Percentiles rank a stretch among this genome's conserved stretches.
Conservation (phyloP, 495 filamentous ascomycete species). For the Lophiotrema nucula region DNA sequence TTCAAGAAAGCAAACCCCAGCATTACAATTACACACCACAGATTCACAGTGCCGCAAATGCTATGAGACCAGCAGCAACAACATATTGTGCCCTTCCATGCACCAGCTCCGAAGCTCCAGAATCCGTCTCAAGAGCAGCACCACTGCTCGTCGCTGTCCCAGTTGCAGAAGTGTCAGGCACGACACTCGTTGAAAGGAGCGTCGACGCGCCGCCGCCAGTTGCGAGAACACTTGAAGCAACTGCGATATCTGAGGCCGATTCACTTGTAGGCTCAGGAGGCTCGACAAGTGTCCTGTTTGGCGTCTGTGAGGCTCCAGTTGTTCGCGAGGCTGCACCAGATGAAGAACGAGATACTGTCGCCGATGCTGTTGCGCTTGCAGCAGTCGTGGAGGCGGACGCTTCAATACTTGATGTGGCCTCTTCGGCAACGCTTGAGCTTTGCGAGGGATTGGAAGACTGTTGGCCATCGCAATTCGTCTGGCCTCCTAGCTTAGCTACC, state of each 20-base stretch:
- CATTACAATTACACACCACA: too few species aligned
- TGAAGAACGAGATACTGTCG: neutral
- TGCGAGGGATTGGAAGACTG: neutral
- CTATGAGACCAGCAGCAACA: constrained; percentile 7
- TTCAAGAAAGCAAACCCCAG: too few species aligned
- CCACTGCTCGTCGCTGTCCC: neutral
- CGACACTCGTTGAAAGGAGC: neutral
- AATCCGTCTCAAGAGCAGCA: constrained; percentile 15
- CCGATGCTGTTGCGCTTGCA: neutral
- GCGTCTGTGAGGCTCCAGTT: too few species aligned
- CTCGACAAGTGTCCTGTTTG: neutral
- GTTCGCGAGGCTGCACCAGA: neutral
- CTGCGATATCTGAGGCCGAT: neutral
- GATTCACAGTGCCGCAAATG: constrained; percentile 13
- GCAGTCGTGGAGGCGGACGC: neutral
- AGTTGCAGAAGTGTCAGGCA: neutral
- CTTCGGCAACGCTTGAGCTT: neutral
- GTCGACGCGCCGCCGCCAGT: constrained; percentile 3
- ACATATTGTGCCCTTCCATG: constrained; percentile 2
- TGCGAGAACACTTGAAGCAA: constrained; percentile 1
- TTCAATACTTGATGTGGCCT: constrained; percentile 1
- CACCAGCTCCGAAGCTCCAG: constrained; percentile 7
- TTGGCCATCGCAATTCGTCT: constrained; percentile 1
- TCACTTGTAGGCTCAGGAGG: neutral
- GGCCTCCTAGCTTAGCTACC: constrained; percentile 29